phyloP scores from a whole-genome alignment of 768 basidiomycete species.

The Psilocybe tampanensis region DNA sequence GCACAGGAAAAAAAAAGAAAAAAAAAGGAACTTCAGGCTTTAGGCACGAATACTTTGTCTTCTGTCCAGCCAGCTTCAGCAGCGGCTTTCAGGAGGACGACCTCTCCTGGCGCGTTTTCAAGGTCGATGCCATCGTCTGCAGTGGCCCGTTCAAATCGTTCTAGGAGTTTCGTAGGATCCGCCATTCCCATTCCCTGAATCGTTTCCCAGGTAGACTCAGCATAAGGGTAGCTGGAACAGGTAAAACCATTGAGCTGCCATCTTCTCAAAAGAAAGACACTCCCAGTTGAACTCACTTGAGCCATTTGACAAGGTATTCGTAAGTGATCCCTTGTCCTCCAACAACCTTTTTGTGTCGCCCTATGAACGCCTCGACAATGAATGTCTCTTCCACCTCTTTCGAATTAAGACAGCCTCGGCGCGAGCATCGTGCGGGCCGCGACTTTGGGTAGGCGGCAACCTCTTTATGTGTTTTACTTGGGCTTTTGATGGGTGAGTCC shows the following conservation, averaged over 20 bases:
- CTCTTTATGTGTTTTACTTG: not conserved
- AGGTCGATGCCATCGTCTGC: constrained; percentile 29
- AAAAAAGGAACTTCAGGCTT: constrained; percentile 1
- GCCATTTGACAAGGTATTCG: constrained; percentile 44
- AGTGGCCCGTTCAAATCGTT: constrained; percentile 31
- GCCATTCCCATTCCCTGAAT: constrained; percentile 26
- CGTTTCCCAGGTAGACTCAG: constrained; percentile 39
- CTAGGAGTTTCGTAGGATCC: constrained; percentile 29
- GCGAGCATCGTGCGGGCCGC: not conserved
- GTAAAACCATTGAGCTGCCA: not conserved
- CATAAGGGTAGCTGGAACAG: constrained; percentile 31
- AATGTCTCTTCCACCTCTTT: constrained; percentile 13
- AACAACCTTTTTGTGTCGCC: constrained; percentile 27
- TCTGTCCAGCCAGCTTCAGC: constrained; percentile 29
- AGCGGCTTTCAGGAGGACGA: constrained; percentile 34
- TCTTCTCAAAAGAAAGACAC: not conserved
- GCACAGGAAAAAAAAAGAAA: not conserved
- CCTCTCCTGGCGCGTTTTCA: constrained; percentile 21
- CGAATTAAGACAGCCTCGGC: not conserved
- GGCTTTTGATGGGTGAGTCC: not conserved
- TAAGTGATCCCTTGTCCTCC: constrained; percentile 23
- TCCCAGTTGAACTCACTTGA: constrained; percentile 29
- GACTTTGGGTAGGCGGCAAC: not conserved
- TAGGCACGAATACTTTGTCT: constrained; percentile 2
- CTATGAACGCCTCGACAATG: constrained; percentile 38